Evolutionary conservation across 2,329 filamentous ascomycete genomes (phyloP).

Genomic region (Phaeoacremonium minimum): DNA sequence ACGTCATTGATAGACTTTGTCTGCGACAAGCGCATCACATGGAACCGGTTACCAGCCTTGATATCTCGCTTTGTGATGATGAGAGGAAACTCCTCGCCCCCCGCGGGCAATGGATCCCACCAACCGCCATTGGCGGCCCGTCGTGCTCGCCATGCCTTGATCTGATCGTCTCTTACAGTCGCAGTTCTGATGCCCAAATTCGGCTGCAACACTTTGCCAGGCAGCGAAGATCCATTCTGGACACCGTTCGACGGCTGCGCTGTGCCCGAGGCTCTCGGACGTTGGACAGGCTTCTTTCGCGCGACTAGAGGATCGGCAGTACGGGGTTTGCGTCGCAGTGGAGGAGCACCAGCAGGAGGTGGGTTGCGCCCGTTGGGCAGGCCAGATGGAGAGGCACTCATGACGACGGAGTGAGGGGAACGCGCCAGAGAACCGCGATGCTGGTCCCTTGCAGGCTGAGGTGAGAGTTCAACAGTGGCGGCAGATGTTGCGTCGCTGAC

Average conservation of each 20-base stretch:
- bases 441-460: no score
- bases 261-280: no score
- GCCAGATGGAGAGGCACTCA: conserved; percentile 38
- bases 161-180: conserved; percentile 20
- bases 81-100: conserved; percentile 54
- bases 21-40: conserved; percentile 76
- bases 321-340: conserved; percentile 42
- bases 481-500: no score
- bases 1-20: conserved; percentile 52
- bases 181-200: no score
- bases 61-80: conserved; percentile 79
- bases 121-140: conserved; percentile 51
- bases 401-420: conserved; percentile 17
- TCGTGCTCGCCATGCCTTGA: conserved; percentile 36
- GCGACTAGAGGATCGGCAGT: conserved; percentile 60
- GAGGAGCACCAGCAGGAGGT: conserved; percentile 18
- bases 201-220: no score
- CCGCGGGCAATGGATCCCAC: conserved; percentile 45
- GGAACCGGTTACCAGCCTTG: conserved; percentile 75
- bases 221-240: no score
- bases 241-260: no score
- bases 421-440: no score
- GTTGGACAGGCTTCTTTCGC: conserved; percentile 46
- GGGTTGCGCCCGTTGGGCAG: conserved; percentile 17
- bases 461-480: no score